phyloP scores from a whole-genome alignment of 139 green algal genomes.

The Chlorella sp. region DNA sequence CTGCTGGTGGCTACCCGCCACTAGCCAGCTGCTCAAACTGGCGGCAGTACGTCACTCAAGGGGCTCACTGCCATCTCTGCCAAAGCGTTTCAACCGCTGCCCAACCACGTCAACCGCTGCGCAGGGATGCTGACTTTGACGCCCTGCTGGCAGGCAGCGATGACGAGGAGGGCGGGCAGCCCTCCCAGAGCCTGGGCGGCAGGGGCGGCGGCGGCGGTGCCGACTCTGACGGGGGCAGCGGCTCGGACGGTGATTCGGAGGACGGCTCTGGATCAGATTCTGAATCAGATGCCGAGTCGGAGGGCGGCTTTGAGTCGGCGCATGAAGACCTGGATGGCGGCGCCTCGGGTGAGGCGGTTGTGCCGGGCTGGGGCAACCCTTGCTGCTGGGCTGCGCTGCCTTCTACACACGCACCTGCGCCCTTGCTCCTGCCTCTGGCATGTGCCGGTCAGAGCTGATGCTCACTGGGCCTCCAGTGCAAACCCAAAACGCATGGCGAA shows the following conservation, averaged over 20 bases:
- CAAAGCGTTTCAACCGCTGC: too few relatives aligned
- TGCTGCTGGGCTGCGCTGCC: too few relatives aligned
- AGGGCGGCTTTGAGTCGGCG: slow-evolving; percentile 8
- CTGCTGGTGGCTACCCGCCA: too few relatives aligned
- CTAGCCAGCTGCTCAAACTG: too few relatives aligned
- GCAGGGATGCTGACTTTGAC: slow-evolving; percentile 14
- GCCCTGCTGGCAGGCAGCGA: neutral
- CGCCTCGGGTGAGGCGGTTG: neutral
- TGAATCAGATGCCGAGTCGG: neutral
- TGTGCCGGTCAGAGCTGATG: too few relatives aligned
- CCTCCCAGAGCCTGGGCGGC: neutral
- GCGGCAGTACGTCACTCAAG: too few relatives aligned
- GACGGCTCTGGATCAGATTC: neutral
- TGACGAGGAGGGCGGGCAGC: neutral
- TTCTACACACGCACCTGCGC: too few relatives aligned
- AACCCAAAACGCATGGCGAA: too few relatives aligned
- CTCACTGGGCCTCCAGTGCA: too few relatives aligned
- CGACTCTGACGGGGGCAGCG: neutral
- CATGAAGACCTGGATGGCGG: neutral
- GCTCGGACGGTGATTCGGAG: neutral
- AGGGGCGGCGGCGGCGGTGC: neutral
- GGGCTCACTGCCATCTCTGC: neutral
- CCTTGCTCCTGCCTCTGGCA: too few relatives aligned
- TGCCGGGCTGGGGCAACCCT: too few relatives aligned
- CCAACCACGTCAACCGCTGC: too few relatives aligned